A percentile compares a stretch with the other conserved stretches of the same genome.
Evolutionary conservation across 768 basidiomycete species (phyloP).

Genomic region (Lactifluus rugatus): DNA sequence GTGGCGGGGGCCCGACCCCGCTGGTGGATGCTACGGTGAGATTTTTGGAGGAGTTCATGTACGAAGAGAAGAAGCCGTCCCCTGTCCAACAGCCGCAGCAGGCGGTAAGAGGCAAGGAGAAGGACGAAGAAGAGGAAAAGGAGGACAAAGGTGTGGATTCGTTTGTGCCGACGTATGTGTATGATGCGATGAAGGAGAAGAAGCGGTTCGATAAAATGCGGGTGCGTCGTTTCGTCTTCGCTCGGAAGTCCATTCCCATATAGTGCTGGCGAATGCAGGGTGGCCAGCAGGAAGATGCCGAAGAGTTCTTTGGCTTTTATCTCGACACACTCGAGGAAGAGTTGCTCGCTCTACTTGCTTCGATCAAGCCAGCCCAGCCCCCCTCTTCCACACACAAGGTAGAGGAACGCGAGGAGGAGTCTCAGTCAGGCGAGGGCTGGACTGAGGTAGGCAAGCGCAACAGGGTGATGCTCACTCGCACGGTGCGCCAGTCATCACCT

Average conservation of each 20-base stretch:
- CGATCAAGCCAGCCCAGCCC: conserved; percentile 36
- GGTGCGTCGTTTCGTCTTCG: conserved; percentile 34
- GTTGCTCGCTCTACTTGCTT: conserved; percentile 54
- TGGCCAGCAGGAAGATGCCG: conserved; percentile 95
- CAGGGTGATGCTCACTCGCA: conserved; percentile 66
- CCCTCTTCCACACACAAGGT: conserved; percentile 24
- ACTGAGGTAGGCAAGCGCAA: conserved; percentile 89
- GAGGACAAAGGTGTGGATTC: conserved; percentile 48
- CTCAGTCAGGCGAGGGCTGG: conserved; percentile 64
- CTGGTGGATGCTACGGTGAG: conserved; percentile 58
- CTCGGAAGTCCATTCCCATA: background rate
- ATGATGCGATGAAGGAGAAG: conserved; percentile 89
- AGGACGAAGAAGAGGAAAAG: conserved; percentile 33
- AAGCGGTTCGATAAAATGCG: conserved; percentile 90
- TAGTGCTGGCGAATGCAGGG: conserved; percentile 35
- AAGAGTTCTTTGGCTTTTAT: conserved; percentile 98
- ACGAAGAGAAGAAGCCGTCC: conserved; percentile 25
- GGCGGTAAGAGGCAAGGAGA: conserved; percentile 27
- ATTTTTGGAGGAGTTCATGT: conserved; percentile 70
- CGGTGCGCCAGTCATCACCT: conserved; percentile 37
- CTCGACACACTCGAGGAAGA: conserved; percentile 93
- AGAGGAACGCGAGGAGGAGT: conserved; percentile 38
- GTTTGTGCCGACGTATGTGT: conserved; percentile 79
- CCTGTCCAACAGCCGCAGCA: conserved; percentile 15
- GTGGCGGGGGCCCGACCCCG: conserved; percentile 31